Percentiles rank a stretch among this genome's conserved stretches.
Evolutionary conservation across 2,329 filamentous ascomycete genomes (phyloP).

Genomic region (Salinomyces thailandicus): DNA sequence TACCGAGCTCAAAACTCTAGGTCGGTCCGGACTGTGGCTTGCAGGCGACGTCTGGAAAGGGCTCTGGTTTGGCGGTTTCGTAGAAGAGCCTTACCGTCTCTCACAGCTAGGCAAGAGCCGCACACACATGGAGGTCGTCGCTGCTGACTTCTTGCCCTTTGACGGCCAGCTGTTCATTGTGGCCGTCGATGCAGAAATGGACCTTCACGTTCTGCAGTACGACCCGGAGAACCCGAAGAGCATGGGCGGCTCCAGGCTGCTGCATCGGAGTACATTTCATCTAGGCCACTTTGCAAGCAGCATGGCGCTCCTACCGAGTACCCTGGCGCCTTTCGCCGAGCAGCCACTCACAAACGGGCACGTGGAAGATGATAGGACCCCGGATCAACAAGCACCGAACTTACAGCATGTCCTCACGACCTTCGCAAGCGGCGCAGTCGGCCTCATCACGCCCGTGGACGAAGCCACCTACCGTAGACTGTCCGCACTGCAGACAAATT

Average conservation of each 20-base stretch:
- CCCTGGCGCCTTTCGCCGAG: slow-evolving; percentile 37
- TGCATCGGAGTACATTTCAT: slow-evolving; percentile 82
- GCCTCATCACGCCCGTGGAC: slow-evolving; percentile 63
- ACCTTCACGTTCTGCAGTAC: slow-evolving; percentile 82
- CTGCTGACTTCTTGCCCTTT: slow-evolving; percentile 80
- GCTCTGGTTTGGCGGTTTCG: slow-evolving; percentile 92
- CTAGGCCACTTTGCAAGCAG: slow-evolving; percentile 67
- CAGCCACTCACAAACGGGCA: slow-evolving; percentile 14
- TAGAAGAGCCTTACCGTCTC: slow-evolving; percentile 94
- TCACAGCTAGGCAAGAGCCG: slow-evolving; percentile 80
- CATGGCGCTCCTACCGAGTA: slow-evolving; percentile 65
- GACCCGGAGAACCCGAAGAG: slow-evolving; percentile 95
- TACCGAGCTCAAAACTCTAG: slow-evolving; percentile 70
- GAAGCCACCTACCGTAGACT: slow-evolving; percentile 78
- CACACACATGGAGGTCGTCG: slow-evolving; percentile 64
- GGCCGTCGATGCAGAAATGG: slow-evolving; percentile 72
- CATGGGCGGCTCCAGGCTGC: slow-evolving; percentile 73
- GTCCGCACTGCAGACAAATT: slow-evolving; percentile 67
- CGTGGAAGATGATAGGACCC: slow-evolving; percentile 22
- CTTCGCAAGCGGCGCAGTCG: slow-evolving; percentile 65
- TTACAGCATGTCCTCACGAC: slow-evolving; percentile 54
- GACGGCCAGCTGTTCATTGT: slow-evolving; percentile 74
- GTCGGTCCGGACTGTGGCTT: slow-evolving; percentile 72
- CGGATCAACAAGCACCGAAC: slow-evolving; percentile 12
- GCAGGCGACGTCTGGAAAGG: slow-evolving; percentile 88